Base-by-base conservation (phyloP, 345 rosid genomes). In the Abelmoschus esculentus region DNA sequence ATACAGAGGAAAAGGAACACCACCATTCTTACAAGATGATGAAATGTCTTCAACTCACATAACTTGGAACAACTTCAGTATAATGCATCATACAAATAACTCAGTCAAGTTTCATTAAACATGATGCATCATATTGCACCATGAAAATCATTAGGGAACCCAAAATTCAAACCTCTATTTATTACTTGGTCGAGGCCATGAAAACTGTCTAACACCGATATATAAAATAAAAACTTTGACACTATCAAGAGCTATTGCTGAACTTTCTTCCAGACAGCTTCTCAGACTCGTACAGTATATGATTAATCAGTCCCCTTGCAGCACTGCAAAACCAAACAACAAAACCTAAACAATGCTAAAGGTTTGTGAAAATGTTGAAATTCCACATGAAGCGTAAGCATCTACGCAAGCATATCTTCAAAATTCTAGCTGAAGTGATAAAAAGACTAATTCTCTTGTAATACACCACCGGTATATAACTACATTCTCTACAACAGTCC, bases 251-350 rank as follows among this genome's bases (percentile, higher is more conserved):
- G 50, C 69, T 59, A 74, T 89, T 60, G 86, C 91, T 85, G 79
- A 83, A 83, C 80, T 92, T 96, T 54, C 86, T 84, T 72, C 99
- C 91, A 17, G 92, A 75, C 80, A 82, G 58, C 85, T 80, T 87
- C 84, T 90, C 97, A 15, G 96, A 71, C 82, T 90, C 99, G 1
- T 84, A 81, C 49, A 95, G 82, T 61, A 92, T 90, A 77, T 95
- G 99, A 78, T 95, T 91, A 77, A 91, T 87, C 71, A 91, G 97
- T 74, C 96, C 98, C 72, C 98, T 84, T 26, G 99, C 99, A 5
- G 97, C 99, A 69, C 99, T 95, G 85, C 82, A 79, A 78, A 71
- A 28, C 72, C 59, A 60, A 69, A 73, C 13, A 56, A 57, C 28
- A 47, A 2, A 46, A 26, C n/a, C 36, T 40, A 29, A 54, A 44